Percentiles rank a stretch among this genome's conserved stretches.
Conservation (phyloP, 1,284 basidiomycete genomes). For the Cutaneotrichosporon cavernicola region DNA sequence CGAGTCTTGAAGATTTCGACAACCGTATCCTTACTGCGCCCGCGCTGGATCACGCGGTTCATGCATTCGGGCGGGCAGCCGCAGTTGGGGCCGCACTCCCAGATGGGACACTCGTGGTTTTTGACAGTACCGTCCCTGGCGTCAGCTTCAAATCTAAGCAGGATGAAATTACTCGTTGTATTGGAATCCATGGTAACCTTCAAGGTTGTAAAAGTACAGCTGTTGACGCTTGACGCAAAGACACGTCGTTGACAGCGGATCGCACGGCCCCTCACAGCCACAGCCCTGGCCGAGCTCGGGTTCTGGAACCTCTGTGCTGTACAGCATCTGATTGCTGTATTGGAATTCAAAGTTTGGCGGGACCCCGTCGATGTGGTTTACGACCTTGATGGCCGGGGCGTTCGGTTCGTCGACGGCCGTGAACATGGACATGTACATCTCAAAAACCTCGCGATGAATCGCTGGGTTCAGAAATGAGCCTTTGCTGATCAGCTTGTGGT, state of each 20-base stretch:
- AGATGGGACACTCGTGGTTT: conserved; percentile 64
- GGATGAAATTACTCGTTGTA: conserved; percentile 57
- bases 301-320: conserved; percentile 64
- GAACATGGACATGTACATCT: conserved; percentile 60
- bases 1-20: conserved; percentile 63
- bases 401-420: conserved; percentile 63
- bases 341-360: conserved; percentile 48
- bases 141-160: neutral
- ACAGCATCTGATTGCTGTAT: conserved; percentile 61
- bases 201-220: conserved; percentile 50
- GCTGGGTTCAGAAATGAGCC: conserved; percentile 23
- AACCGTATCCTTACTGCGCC: conserved; percentile 63
- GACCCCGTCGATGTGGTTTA: conserved; percentile 67
- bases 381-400: conserved; percentile 65
- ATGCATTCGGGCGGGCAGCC: conserved; percentile 73
- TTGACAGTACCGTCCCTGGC: conserved; percentile 53
- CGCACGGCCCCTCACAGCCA: conserved; percentile 68
- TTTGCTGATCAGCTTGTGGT: conserved; percentile 1
- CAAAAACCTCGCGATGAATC: conserved; percentile 57
- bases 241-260: conserved; percentile 67
- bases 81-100: conserved; percentile 82
- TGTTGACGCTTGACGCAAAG: conserved; percentile 65
- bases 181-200: conserved; percentile 59
- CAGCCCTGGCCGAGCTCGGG: conserved; percentile 69
- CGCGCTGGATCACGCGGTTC: conserved; percentile 80